phyloP scores from a whole-genome alignment of 164 flowering plant species.

The Akebia trifoliata region DNA sequence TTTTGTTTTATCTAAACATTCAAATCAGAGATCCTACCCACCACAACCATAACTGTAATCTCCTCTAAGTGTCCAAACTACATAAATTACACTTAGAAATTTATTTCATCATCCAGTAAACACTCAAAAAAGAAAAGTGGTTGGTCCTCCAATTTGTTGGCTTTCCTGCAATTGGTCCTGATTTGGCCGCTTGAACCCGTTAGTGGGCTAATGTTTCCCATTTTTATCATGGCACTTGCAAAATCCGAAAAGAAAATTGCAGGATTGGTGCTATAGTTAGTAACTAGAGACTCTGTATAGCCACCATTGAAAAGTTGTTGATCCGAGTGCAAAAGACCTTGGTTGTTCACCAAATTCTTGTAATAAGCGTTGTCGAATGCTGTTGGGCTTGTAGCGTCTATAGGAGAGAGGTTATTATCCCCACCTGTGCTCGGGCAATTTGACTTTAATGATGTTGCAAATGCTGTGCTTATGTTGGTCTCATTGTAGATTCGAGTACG shows the following conservation, averaged over 20 bases:
- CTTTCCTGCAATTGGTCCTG: neutral
- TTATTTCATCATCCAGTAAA: too few relatives aligned
- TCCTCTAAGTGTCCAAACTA: too few relatives aligned
- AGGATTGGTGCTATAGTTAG: neutral
- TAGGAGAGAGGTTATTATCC: slow-evolving; percentile 23
- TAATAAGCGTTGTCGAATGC: slow-evolving; percentile 22
- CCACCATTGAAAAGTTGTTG: slow-evolving; percentile 13
- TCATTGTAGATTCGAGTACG: slow-evolving; percentile 23
- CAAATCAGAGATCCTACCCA: too few relatives aligned
- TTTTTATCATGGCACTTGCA: neutral
- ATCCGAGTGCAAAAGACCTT: slow-evolving; percentile 28
- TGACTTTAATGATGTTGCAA: slow-evolving; percentile 10
- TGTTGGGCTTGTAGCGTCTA: slow-evolving; percentile 16
- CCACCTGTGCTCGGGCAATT: slow-evolving; percentile 20
- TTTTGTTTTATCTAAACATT: too few relatives aligned
- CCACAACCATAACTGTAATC: too few relatives aligned
- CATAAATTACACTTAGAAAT: too few relatives aligned
- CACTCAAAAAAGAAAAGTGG: too few relatives aligned
- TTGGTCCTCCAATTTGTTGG: neutral
- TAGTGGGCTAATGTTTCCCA: slow-evolving; percentile 1
- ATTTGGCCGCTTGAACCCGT: neutral
- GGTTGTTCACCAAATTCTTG: slow-evolving; percentile 22
- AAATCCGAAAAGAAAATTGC: neutral
- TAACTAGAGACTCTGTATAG: neutral
- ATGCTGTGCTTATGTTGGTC: slow-evolving; percentile 18